A percentile compares a stretch with the other conserved stretches of the same genome.
These are phyloP conservation scores for Pneumocystis canis DNA, from an alignment of 1,139 yeast genomes.

Conservation along the genomic window DNA sequence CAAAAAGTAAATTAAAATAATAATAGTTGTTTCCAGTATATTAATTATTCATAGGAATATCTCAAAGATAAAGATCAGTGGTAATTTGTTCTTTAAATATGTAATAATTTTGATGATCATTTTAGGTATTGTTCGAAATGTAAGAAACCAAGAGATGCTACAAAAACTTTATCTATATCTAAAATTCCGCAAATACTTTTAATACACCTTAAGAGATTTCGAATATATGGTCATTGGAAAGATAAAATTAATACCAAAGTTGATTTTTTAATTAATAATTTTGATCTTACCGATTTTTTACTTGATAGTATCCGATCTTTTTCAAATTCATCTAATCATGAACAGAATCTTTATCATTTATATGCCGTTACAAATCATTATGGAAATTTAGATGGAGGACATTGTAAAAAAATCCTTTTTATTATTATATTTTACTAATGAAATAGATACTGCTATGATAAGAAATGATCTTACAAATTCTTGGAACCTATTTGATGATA, in stretches of 20 bases:
- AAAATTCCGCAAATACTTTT: conserved; percentile 60
- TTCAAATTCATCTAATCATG: not conserved
- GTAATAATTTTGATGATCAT: not conserved
- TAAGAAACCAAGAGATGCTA: conserved; percentile 47
- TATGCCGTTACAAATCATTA: conserved; percentile 82
- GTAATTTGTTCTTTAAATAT: not conserved
- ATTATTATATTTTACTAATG: not conserved
- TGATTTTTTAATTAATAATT: conserved; percentile 39
- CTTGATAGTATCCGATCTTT: not conserved
- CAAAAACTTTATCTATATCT: conserved; percentile 54
- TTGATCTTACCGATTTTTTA: conserved; percentile 64
- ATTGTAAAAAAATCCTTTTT: conserved; percentile 26
- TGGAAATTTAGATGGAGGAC: conserved; percentile 77
- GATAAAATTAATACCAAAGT: conserved; percentile 51
- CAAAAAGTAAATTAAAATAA: not conserved
- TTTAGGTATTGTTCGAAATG: conserved; percentile 55
- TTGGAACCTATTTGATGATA: conserved; percentile 73
- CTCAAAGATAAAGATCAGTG: not conserved
- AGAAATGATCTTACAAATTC: conserved; percentile 40
- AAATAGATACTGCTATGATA: conserved; percentile 54
- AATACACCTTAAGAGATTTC: conserved; percentile 69
- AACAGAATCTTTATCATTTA: conserved; percentile 46
- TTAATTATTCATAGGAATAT: not conserved
- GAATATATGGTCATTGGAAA: conserved; percentile 30
- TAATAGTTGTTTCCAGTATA: not conserved